Percentiles rank a stretch among this genome's conserved stretches.
These are phyloP conservation scores for Nakaseomyces uthaithaninus DNA, from an alignment of 1,139 yeast species.

Conservation along the genomic window DNA sequence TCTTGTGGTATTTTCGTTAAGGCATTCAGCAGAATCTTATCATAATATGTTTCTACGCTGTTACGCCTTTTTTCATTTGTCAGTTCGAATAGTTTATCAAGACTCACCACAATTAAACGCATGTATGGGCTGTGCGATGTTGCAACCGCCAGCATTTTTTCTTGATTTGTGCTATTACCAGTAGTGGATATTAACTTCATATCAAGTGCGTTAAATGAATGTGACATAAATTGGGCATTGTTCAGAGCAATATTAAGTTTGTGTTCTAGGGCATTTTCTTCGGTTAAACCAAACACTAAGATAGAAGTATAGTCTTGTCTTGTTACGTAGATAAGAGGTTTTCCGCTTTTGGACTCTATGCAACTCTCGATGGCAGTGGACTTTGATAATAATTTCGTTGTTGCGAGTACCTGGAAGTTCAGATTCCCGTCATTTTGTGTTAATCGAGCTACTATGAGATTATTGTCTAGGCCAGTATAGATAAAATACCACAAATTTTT, in stretches of 20 bases:
- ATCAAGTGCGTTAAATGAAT: conserved; percentile 54
- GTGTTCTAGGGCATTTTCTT: conserved; percentile 27
- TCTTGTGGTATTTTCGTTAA: conserved; percentile 64
- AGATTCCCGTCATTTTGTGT: conserved; percentile 15
- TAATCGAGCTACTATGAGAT: conserved; percentile 38
- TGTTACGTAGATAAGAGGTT: conserved; percentile 44
- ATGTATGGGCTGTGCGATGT: conserved; percentile 74
- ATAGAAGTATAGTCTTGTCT: conserved; percentile 51
- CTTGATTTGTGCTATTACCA: conserved; percentile 14
- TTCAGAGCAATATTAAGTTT: conserved; percentile 51
- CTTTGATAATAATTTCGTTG: conserved; percentile 38
- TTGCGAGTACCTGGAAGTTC: conserved; percentile 25
- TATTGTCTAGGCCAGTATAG: conserved; percentile 58
- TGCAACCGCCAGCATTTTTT: conserved; percentile 41
- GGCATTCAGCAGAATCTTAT: conserved; percentile 48
- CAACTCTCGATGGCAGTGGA: conserved; percentile 43
- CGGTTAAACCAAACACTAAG: conserved; percentile 35
- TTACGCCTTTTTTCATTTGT: not conserved
- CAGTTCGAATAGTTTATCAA: not conserved
- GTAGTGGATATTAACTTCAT: conserved; percentile 31
- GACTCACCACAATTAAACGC: conserved; percentile 47
- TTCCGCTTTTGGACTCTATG: conserved; percentile 16
- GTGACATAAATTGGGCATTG: conserved; percentile 66
- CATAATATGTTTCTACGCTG: conserved; percentile 25
- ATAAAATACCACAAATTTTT: conserved; percentile 35